A percentile compares a stretch with the other conserved stretches of the same genome.
These are phyloP conservation scores for Fraxinus xanthoxyloides DNA, from an alignment of 305 asterid genomes.

Conservation along the genomic window DNA sequence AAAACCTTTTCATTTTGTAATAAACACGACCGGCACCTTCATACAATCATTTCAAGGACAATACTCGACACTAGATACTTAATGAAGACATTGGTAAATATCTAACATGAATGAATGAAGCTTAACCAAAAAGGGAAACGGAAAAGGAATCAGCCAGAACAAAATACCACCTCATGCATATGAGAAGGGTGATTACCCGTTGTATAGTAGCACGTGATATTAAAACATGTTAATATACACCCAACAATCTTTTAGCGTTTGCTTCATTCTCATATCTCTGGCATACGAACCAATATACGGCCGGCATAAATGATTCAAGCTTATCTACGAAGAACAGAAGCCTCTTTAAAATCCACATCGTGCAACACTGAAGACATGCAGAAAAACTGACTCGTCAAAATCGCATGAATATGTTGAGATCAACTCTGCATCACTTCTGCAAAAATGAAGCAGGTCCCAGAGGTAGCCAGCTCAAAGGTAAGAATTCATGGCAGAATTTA, in stretches of 20 bases:
- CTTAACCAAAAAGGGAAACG: slow-evolving; percentile 14
- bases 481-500: slow-evolving; percentile 37
- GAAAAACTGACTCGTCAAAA: slow-evolving; percentile 9
- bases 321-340: slow-evolving; percentile 22
- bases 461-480: slow-evolving; percentile 25
- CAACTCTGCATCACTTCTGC: slow-evolving; percentile 4
- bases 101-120: slow-evolving; percentile 37
- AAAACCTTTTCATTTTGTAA: neutral
- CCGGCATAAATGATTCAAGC: slow-evolving; percentile 30
- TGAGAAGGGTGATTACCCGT: slow-evolving; percentile 27
- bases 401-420: slow-evolving; percentile 21
- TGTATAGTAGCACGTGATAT: slow-evolving; percentile 37
- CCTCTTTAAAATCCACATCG: slow-evolving; percentile 24
- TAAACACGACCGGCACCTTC: neutral
- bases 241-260: slow-evolving; percentile 24
- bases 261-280: slow-evolving; percentile 32
- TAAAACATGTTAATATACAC: slow-evolving; percentile 43
- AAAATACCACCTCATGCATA: slow-evolving; percentile 33
- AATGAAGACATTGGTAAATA: slow-evolving; percentile 22
- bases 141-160: slow-evolving; percentile 23
- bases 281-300: slow-evolving; percentile 46
- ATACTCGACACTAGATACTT: slow-evolving; percentile 31
- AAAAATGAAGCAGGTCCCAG: slow-evolving; percentile 21
- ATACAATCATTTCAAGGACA: slow-evolving; percentile 13
- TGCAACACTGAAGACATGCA: slow-evolving; percentile 31